Percentiles rank a stretch among this genome's conserved stretches.
phyloP scores from a whole-genome alignment of 2,329 filamentous ascomycete genomes.

The Fusarium sacchari region DNA sequence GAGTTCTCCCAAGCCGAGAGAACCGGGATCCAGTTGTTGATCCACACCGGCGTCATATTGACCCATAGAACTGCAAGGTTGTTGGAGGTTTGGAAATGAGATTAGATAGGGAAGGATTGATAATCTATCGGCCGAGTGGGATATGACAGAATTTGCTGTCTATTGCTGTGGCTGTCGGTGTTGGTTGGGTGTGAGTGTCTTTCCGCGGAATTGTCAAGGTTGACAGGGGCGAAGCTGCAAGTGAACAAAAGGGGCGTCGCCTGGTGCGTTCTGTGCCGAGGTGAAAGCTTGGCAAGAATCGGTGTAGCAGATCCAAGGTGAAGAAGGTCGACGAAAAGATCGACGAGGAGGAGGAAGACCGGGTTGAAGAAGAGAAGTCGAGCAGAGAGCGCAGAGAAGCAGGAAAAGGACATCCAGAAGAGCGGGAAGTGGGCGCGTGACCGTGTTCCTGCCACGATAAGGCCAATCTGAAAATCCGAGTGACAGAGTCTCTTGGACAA shows the following conservation, averaged over 20 bases:
- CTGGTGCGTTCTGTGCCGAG: not conserved
- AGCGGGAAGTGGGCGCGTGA: constrained; percentile 22
- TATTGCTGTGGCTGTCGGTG: not conserved
- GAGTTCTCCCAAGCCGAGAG: constrained; percentile 9
- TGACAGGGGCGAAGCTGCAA: not conserved
- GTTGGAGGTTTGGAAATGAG: not conserved
- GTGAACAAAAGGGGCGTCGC: not conserved
- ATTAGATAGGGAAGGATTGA: not conserved
- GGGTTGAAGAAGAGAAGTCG: not conserved
- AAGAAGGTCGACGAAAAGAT: not conserved
- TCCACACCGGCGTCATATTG: constrained; percentile 36
- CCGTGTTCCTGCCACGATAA: not conserved
- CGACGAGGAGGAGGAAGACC: not conserved
- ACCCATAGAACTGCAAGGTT: constrained; percentile 35
- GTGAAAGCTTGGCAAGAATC: not conserved
- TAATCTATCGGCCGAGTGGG: not conserved
- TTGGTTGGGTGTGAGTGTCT: not conserved
- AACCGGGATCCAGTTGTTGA: constrained; percentile 30
- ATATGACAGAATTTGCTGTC: not conserved
- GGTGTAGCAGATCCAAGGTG: not conserved
- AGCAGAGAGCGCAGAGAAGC: not conserved
- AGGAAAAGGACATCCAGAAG: not conserved
- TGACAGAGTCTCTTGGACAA: not conserved
- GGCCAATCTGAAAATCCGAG: not conserved
- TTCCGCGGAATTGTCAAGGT: not conserved